Evolutionary conservation across 495 filamentous ascomycete species (phyloP), one percentile per base, ranked within the genome.

Genomic region (Hyphodiscus hymeniophilus): DNA sequence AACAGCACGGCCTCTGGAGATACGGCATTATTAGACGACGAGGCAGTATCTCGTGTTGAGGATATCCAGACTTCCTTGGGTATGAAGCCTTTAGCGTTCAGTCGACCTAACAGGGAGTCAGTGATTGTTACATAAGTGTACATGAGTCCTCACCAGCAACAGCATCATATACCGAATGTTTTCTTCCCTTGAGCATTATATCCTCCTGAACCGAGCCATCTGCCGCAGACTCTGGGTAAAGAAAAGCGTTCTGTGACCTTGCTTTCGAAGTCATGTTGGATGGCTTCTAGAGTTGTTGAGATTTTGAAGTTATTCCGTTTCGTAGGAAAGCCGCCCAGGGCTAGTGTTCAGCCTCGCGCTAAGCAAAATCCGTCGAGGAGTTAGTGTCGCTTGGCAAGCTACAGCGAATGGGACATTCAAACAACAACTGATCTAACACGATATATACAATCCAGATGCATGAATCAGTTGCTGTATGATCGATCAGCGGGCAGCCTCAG

Each of bases 1-100:
- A 87, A 89, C 3, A 94, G 72, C 31, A 84, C 78, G 50, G 90
- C 80, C 50, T 92, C 88, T 2, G 89, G 85, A 0, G 79, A 70
- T 12, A 85, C 61, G 1, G 76, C 59, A 17, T 67, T 65, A 16
- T 64, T 64, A 32, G 70, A 73, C 16, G 70, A 70, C 12, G 78
- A 77, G 5, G 69, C 60, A 16, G 69, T 76, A 55, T 76, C 77
- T 26, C 73, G 67, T 47, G 68, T 64, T 45, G 56, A 65, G 28
- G 75, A 70, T 16, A 66, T 41, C 23, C 57, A 50, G 15, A 67
- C 57, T 23, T 54, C 22, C 34, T 60, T 47, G 38, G 58, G 61
- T 33, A 70, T 64, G 50, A 75, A 72, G 15, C 71, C 68, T 34
- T 62, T 57, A 7, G 52, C 42, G 20, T 68, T 69, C 39, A 77